A percentile compares a stretch with the other conserved stretches of the same genome.
These are phyloP conservation scores for Leptoxyphium fumago DNA, from an alignment of 2,329 filamentous ascomycete genomes.

Conservation along the genomic window DNA sequence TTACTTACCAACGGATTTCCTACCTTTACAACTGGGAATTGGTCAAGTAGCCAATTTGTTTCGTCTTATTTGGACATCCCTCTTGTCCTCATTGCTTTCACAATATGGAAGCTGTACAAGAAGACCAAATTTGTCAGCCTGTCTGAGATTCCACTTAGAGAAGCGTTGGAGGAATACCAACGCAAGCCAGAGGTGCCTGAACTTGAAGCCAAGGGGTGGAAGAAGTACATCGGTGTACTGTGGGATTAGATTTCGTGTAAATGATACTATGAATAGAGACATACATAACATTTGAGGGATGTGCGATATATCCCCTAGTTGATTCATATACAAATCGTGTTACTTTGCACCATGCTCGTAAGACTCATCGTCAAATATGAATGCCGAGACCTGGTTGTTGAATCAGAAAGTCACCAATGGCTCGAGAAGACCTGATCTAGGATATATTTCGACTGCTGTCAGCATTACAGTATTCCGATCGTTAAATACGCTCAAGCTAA, in stretches of 20 bases:
- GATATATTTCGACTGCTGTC: too few relatives aligned
- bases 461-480: too few relatives aligned
- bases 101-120: slow-evolving; percentile 52
- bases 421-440: too few relatives aligned
- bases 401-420: too few relatives aligned
- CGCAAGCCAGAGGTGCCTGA: not conserved
- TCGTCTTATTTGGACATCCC: slow-evolving; percentile 23
- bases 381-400: too few relatives aligned
- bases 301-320: too few relatives aligned
- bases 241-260: not conserved
- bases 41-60: slow-evolving; percentile 30
- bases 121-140: slow-evolving; percentile 35
- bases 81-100: slow-evolving; percentile 34
- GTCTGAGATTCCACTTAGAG: not conserved
- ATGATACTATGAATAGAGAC: too few relatives aligned
- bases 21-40: slow-evolving; percentile 39
- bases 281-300: too few relatives aligned
- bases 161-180: not conserved
- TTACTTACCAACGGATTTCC: slow-evolving; percentile 50
- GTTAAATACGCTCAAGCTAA: too few relatives aligned
- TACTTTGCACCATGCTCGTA: too few relatives aligned
- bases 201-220: not conserved
- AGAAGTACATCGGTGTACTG: not conserved
- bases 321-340: too few relatives aligned
- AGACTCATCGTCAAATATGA: too few relatives aligned